These are phyloP conservation scores for Xerophyta viscosa DNA, from an alignment of 106 monocot species.

Conservation along the genomic window DNA sequence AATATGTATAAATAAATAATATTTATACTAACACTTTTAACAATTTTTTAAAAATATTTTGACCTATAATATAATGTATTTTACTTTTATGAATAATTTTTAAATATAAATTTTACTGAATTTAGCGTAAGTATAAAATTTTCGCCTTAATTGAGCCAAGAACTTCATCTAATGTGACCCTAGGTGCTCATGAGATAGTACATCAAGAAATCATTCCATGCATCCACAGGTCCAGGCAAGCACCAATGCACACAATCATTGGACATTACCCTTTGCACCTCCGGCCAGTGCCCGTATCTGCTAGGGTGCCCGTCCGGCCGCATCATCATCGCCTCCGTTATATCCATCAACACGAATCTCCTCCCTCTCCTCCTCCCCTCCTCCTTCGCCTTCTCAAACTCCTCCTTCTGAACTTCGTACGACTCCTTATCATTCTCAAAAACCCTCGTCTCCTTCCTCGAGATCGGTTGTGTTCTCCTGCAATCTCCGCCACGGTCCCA, in stretches of 20 bases:
- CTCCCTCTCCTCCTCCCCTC: constrained; percentile 24
- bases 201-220: constrained; percentile 58
- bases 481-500: constrained; percentile 56
- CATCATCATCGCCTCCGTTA: constrained; percentile 28
- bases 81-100: too few relatives aligned
- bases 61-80: too few relatives aligned
- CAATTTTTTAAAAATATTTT: too few relatives aligned
- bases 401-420: constrained; percentile 33
- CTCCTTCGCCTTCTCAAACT: constrained; percentile 27
- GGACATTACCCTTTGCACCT: constrained; percentile 21
- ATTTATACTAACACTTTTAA: too few relatives aligned
- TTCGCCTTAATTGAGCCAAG: too few relatives aligned
- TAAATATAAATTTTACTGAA: too few relatives aligned
- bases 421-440: constrained; percentile 13
- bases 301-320: constrained; percentile 66
- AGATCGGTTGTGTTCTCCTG: constrained; percentile 22
- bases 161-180: too few relatives aligned
- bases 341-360: constrained; percentile 35
- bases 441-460: constrained; percentile 19
- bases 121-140: too few relatives aligned
- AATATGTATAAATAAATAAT: too few relatives aligned
- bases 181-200: too few relatives aligned
- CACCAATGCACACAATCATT: constrained; percentile 83
- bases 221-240: constrained; percentile 59
- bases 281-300: constrained; percentile 37